Evolutionary conservation across 495 filamentous ascomycete genomes (phyloP), one percentile per base, ranked within the genome.

Genomic region (Talaromyces proteolyticus): DNA sequence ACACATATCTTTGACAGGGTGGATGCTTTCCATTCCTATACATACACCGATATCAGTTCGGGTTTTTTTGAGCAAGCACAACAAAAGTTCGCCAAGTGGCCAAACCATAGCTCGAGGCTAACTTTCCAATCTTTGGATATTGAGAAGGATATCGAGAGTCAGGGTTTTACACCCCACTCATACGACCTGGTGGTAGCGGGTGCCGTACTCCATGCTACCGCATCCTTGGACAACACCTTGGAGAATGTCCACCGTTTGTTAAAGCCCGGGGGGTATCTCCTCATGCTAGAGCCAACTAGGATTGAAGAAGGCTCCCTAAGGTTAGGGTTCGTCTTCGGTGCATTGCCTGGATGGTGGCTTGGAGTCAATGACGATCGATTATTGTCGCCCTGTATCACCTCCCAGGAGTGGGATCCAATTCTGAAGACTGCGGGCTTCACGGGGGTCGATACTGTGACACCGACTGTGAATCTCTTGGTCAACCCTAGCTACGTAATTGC

Each of bases 351-450:
- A 14, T 65, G 62, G 64, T 63, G 62, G 57, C 16, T 51, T 19
- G 54, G 53, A 39, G 42, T 16, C 12, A 47, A 56, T 2, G 49
- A 53, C 20, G 52, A 41, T 2, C 54, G 53, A 6, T 24, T 39
- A 6, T 44, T 44, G 2, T 29, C 49, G 1, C 53, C 58, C 21
- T 25, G 50, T 4, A 47, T 58, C 10, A 53, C 59, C 1, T 17
- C 52, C 0, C 47, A 49, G 0, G 26, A 58, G 25, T 82, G 77
- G 79, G 45, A 74, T 24, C 5, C 10, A 0, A n/a, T 72, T 1
- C 59, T 82, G 11, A 55, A 52, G 4, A 56, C 63, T 1, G 44
- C 57, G 0, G 75, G 77, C 4, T 81, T 82, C 41, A 69, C 72
- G 1, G 72, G 74, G 2, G 54, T 73, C 23, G 77, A 82, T 19